Conservation (phyloP, 1,284 basidiomycete species). For the Earliella scabrosa region DNA sequence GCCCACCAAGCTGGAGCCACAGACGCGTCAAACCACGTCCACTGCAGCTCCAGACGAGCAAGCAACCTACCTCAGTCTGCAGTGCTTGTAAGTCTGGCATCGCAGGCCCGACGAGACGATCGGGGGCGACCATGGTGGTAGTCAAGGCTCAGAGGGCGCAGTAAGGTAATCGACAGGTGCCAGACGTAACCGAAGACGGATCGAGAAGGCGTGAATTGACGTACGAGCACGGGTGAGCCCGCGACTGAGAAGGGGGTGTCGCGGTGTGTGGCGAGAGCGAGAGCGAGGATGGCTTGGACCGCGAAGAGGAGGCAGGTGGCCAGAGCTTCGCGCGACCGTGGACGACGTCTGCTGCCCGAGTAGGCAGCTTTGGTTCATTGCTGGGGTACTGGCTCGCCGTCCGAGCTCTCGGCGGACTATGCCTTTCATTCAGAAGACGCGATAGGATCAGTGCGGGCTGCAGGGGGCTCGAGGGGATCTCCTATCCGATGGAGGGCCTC, state of each 20-base stretch:
- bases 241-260: not conserved
- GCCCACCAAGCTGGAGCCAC: conserved; percentile 21
- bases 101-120: not conserved
- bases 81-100: conserved; percentile 14
- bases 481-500: conserved; percentile 12
- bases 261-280: not conserved
- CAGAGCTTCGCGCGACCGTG: conserved; percentile 6
- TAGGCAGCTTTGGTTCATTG: conserved; percentile 8
- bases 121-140: conserved; percentile 9
- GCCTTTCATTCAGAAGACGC: not conserved
- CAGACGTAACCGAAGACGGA: not conserved
- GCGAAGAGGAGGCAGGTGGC: no score
- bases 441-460: conserved; percentile 2
- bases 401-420: not conserved
- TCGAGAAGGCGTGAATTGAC: not conserved
- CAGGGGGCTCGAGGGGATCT: conserved; percentile 1
- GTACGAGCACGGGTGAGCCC: no score
- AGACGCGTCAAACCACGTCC: not conserved
- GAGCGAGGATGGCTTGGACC: not conserved
- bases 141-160: no score
- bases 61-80: conserved; percentile 22
- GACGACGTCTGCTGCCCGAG: conserved; percentile 9
- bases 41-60: not conserved
- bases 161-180: no score
- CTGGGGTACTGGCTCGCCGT: not conserved